Percentiles rank a stretch among this genome's conserved stretches.
Conservation (phyloP, 2,329 filamentous ascomycete genomes). For the Thermoascus crustaceus region DNA sequence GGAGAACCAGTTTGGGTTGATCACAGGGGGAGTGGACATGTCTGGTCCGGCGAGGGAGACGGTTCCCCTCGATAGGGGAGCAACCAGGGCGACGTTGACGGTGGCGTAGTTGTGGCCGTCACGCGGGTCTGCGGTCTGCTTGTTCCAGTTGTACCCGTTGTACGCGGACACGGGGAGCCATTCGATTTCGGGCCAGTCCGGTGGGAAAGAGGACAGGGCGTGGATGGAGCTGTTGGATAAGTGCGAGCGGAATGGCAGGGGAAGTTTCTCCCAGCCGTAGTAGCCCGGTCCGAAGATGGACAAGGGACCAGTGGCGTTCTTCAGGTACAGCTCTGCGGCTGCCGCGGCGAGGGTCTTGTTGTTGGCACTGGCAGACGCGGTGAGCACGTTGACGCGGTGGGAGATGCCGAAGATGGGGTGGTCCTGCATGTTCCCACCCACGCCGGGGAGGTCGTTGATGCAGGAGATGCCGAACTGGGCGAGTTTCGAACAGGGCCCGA, state of each 20-base stretch:
- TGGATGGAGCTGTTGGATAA: slow-evolving; percentile 13
- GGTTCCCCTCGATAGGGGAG: slow-evolving; percentile 38
- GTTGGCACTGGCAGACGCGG: slow-evolving; percentile 17
- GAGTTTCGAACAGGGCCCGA: slow-evolving; percentile 25
- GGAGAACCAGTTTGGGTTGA: slow-evolving; percentile 42
- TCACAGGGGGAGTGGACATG: slow-evolving; percentile 31
- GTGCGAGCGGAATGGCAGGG: slow-evolving; percentile 10
- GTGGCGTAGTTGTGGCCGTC: slow-evolving; percentile 30
- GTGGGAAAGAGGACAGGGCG: slow-evolving; percentile 21
- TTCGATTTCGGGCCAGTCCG: slow-evolving; percentile 34
- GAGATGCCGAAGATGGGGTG: slow-evolving; percentile 26
- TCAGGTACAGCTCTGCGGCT: slow-evolving; percentile 14
- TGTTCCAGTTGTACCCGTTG: slow-evolving; percentile 20
- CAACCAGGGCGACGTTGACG: slow-evolving; percentile 27
- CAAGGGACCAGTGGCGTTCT: slow-evolving; percentile 17
- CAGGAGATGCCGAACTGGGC: slow-evolving; percentile 17
- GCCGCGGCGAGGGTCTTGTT: slow-evolving; percentile 15
- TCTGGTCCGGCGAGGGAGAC: slow-evolving; percentile 34
- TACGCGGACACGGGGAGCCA: slow-evolving; percentile 21
- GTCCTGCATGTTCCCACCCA: slow-evolving; percentile 38
- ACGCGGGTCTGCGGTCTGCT: slow-evolving; percentile 13
- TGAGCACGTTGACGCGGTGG: slow-evolving; percentile 27
- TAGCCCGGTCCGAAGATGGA: slow-evolving; percentile 14
- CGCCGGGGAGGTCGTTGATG: slow-evolving; percentile 13
- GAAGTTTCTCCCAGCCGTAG: slow-evolving; percentile 27